Conservation (phyloP, 768 basidiomycete genomes). For the Austroboletus eburneus region DNA sequence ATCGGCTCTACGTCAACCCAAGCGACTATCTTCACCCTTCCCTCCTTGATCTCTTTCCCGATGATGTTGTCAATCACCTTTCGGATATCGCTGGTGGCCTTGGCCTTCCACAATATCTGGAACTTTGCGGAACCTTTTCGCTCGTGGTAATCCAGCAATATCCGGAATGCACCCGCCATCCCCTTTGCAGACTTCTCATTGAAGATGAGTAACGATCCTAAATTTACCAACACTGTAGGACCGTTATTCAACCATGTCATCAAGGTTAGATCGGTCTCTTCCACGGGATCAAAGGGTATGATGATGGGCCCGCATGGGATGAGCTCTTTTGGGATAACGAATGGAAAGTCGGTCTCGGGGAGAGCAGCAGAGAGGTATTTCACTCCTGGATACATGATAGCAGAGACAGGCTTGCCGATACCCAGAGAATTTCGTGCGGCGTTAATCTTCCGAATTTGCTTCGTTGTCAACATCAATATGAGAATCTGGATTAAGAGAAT, state of each 20-base stretch:
- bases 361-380: not conserved
- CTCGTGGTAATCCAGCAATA: not conserved
- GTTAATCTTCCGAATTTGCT: not conserved
- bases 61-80: not conserved
- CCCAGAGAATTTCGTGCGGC: not conserved
- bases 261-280: not conserved
- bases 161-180: not conserved
- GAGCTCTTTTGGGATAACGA: not conserved
- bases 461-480: not conserved
- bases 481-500: not conserved
- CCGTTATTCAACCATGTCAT: not conserved
- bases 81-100: not conserved
- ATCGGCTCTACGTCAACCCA: not conserved
- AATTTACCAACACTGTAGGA: not conserved
- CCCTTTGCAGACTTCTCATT: not conserved
- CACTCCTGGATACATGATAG: not conserved
- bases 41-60: not conserved
- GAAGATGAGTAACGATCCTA: not conserved
- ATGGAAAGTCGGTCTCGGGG: not conserved
- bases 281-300: not conserved
- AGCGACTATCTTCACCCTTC: not conserved
- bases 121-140: not conserved
- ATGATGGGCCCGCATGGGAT: not conserved
- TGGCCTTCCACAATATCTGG: not conserved
- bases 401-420: not conserved